Evolutionary conservation across 495 filamentous ascomycete genomes (phyloP).

Genomic region (Trichoderma reesei): DNA sequence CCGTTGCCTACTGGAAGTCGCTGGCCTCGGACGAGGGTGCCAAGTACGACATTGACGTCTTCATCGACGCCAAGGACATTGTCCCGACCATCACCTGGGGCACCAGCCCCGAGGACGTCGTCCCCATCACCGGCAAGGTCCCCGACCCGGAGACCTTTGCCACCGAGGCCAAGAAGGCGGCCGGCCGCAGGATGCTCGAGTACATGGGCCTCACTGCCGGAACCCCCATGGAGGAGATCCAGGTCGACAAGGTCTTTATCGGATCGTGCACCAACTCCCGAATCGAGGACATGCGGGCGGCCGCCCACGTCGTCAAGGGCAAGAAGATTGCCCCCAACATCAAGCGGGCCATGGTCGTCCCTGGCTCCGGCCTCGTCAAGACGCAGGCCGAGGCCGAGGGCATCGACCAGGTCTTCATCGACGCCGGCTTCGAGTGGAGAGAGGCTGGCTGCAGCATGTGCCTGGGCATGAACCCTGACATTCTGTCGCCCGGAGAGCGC

Average conservation of each 20-base stretch:
- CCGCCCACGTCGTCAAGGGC: constrained; percentile 75
- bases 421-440: constrained; percentile 94
- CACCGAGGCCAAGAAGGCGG: constrained; percentile 64
- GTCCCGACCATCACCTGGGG: constrained; percentile 93
- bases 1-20: constrained; percentile 78
- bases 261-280: constrained; percentile 96
- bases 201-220: constrained; percentile 91
- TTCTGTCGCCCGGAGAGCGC: constrained; percentile 84
- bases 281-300: constrained; percentile 90
- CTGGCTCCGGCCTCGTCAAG: constrained; percentile 91
- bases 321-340: constrained; percentile 77
- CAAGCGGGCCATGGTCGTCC: constrained; percentile 91
- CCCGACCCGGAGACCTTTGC: constrained; percentile 81
- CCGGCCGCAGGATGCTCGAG: constrained; percentile 72
- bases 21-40: constrained; percentile 78
- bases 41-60: constrained; percentile 76
- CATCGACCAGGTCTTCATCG: constrained; percentile 81
- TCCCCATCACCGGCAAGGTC: constrained; percentile 83
- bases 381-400: constrained; percentile 85
- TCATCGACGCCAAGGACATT: constrained; percentile 86
- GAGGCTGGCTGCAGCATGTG: constrained; percentile 99
- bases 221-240: constrained; percentile 82
- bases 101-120: constrained; percentile 90
- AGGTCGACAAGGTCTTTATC: constrained; percentile 93
- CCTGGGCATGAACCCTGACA: constrained; percentile 98